Evolutionary conservation across 331 rosid genomes (phyloP).

Genomic region (Ulmus americana): DNA sequence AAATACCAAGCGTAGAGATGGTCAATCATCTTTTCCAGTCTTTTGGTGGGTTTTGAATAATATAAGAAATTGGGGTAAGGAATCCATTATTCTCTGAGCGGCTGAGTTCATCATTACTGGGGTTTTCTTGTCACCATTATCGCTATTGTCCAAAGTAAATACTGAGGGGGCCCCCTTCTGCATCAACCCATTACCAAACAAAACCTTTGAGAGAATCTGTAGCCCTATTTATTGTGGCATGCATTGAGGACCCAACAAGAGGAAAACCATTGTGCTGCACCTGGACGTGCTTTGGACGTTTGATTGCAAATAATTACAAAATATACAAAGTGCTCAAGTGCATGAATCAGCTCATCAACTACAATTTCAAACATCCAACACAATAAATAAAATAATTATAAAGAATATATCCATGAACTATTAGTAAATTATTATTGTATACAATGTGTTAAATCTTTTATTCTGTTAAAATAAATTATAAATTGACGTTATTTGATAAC

Average conservation of each 20-base stretch:
- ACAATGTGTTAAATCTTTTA: no score
- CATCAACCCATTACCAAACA: not conserved
- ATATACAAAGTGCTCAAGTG: no score
- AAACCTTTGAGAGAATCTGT: not conserved
- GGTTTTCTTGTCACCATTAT: constrained; percentile 50
- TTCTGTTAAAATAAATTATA: no score
- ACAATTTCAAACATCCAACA: no score
- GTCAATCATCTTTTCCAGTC: constrained; percentile 48
- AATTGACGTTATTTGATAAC: no score
- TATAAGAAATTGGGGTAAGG: constrained; percentile 30
- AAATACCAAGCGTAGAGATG: constrained; percentile 31
- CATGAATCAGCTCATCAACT: no score
- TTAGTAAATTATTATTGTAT: no score
- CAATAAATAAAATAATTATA: no score
- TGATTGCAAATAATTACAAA: no score
- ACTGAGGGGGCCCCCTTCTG: constrained; percentile 31
- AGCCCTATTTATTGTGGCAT: not conserved
- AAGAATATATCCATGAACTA: no score
- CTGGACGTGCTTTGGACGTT: no score
- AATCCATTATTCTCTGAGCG: constrained; percentile 38
- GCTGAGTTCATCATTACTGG: constrained; percentile 67
- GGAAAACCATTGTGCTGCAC: not conserved
- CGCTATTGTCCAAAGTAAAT: constrained; percentile 32
- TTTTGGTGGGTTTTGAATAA: constrained; percentile 30
- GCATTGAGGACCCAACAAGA: not conserved